Evolutionary conservation across 495 filamentous ascomycete species (phyloP), one percentile per base, ranked within the genome.

Genomic region (Penicillium lividum): DNA sequence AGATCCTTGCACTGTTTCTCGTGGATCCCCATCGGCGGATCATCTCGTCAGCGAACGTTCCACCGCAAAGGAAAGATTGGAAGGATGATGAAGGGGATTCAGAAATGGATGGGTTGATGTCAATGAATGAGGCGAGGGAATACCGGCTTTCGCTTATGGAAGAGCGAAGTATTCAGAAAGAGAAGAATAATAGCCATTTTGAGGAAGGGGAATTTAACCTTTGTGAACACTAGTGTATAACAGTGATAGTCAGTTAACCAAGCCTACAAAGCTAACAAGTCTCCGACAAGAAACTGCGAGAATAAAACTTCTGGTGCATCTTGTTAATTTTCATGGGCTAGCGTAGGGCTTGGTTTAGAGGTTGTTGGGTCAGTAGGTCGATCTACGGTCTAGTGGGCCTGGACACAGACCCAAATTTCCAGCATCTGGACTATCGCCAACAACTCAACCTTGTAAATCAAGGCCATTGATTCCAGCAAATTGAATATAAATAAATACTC

Each of bases 1-100:
- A 82, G 57, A 80, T 87, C 54, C 68, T 87, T 1, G 82, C 81
- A 0, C 60, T 87, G 13, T 87, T 80, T 60, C 68, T 88, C 7
- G 76, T 88, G 5, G 83, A 86, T 61, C 84, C 84, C 0, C 51
- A 75, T 28, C 53, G 66, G 9, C 77, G 79, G 0, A 72, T 87
- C 43, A 77, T 84, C 22, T 80, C 75, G 0, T 82, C 84, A 0
- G 78, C 79, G 2, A 81, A 83, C 59, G 79, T 88, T 0, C 84
- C 85, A 1, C 83, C 83, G 4, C 84, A 82, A 57, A 63, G 75
- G 42, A 56, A 76, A 3, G 61, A 73, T 7, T 82, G 80, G 70
- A 68, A 69, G 56, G 48, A 58, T 11, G 66, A 68, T 27, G 49
- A 51, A 29, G 15, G 31, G 6, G n/a, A 38, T 18, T 40, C 28